Percentiles rank a stretch among this genome's conserved stretches.
Evolutionary conservation across 1,284 basidiomycete genomes (phyloP).

Genomic region (Porodaedalea pini): DNA sequence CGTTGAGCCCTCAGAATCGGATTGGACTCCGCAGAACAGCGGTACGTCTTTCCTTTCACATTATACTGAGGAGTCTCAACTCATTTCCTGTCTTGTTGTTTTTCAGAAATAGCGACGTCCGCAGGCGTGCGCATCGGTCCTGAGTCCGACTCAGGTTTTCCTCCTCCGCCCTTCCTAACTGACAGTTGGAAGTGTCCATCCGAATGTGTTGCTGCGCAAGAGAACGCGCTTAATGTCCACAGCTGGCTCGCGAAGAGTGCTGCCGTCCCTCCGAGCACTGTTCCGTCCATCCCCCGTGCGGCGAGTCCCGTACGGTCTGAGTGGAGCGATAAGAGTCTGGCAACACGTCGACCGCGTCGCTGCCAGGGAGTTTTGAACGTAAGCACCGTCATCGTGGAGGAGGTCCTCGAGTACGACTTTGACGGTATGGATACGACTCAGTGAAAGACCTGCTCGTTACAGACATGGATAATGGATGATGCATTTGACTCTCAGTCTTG

Average conservation of each 20-base stretch:
- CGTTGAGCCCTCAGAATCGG: slow-evolving; percentile 11
- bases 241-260: background rate
- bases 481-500: background rate
- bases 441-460: background rate
- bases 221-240: background rate
- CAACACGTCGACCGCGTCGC: background rate
- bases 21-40: background rate
- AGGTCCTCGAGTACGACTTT: slow-evolving; percentile 6
- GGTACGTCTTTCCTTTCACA: slow-evolving; percentile 3
- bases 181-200: slow-evolving; percentile 1
- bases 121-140: slow-evolving; percentile 7
- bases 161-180: slow-evolving; percentile 5
- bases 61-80: background rate
- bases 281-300: background rate
- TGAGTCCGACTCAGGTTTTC: slow-evolving; percentile 7
- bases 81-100: background rate
- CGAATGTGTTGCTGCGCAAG: background rate
- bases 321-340: slow-evolving; percentile 17
- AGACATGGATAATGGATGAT: background rate
- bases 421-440: background rate
- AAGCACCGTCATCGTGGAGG: background rate
- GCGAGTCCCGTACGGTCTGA: slow-evolving; percentile 18
- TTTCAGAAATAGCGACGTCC: slow-evolving; percentile 4
- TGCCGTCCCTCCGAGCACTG: background rate
- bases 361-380: slow-evolving; percentile 7